Evolutionary conservation across 2,329 filamentous ascomycete genomes (phyloP).

Genomic region (Aspergillus piperis): DNA sequence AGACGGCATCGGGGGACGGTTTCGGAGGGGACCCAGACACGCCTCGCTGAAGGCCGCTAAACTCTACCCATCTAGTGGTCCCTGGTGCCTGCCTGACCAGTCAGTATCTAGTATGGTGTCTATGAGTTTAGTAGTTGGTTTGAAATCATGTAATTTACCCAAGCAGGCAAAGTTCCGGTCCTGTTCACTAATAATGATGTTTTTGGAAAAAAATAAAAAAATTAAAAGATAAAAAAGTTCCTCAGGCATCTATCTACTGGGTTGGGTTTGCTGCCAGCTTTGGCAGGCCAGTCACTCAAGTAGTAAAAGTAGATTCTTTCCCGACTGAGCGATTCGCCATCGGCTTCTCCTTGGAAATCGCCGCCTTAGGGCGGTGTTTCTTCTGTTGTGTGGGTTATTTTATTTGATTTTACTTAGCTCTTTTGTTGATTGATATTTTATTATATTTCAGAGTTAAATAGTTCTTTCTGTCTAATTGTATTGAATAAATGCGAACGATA

Average conservation of each 20-base stretch:
- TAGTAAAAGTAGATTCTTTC: too few species aligned
- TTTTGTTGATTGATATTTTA: too few species aligned
- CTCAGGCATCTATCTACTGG: not conserved
- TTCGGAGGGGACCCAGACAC: not conserved
- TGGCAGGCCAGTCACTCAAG: too few species aligned
- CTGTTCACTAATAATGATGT: too few species aligned
- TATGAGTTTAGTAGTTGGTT: too few species aligned
- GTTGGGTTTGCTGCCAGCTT: too few species aligned
- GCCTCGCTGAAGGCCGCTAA: not conserved
- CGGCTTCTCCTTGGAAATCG: not conserved
- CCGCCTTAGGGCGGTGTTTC: not conserved
- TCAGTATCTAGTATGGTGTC: not conserved
- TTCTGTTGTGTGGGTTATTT: too few species aligned
- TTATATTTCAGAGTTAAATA: too few species aligned
- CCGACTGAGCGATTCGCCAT: not conserved
- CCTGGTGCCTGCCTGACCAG: not conserved
- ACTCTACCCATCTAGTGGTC: slow-evolving; percentile 6
- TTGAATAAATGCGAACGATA: too few species aligned
- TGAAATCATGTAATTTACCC: not conserved
- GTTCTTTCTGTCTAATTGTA: too few species aligned
- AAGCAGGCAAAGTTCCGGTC: not conserved
- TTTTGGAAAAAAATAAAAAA: too few species aligned
- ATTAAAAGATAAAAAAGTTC: not conserved
- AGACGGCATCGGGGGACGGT: not conserved
- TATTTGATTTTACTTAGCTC: too few species aligned